Evolutionary conservation across 2,329 filamentous ascomycete genomes (phyloP).

Genomic region (Ustilaginoidea virens): DNA sequence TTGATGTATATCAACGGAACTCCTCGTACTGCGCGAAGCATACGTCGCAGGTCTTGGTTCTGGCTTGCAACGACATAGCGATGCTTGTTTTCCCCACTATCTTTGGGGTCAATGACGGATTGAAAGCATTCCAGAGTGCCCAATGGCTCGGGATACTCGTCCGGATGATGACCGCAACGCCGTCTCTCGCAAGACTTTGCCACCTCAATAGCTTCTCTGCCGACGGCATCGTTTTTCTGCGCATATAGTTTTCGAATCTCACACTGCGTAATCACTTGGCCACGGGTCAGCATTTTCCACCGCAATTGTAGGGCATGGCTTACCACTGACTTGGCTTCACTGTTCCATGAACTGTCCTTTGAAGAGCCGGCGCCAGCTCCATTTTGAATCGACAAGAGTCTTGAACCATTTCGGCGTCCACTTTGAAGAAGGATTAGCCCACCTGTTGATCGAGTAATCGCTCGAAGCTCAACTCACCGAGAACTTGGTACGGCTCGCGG

Average conservation of each 20-base stretch:
- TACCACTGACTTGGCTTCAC: constrained; percentile 57
- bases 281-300: constrained; percentile 9
- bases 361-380: constrained; percentile 62
- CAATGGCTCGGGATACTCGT: constrained; percentile 56
- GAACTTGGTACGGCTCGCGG: constrained; percentile 84
- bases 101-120: constrained; percentile 67
- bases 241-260: constrained; percentile 66
- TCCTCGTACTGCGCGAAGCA: constrained; percentile 51
- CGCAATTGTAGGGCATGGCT: constrained; percentile 1
- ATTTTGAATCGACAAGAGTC: constrained; percentile 78
- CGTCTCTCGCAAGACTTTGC: constrained; percentile 64
- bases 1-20: constrained; percentile 68
- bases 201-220: constrained; percentile 48
- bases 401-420: constrained; percentile 73
- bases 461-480: constrained; percentile 32
- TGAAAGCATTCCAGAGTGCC: constrained; percentile 53
- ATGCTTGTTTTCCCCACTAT: constrained; percentile 56
- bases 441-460: neutral
- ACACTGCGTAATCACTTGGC: constrained; percentile 62
- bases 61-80: constrained; percentile 67
- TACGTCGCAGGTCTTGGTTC: constrained; percentile 44
- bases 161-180: constrained; percentile 62
- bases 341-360: constrained; percentile 73
- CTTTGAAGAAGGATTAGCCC: constrained; percentile 18
- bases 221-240: constrained; percentile 36